These are phyloP conservation scores for Delitschia confertaspora DNA, from an alignment of 495 filamentous ascomycete genomes.

Conservation along the genomic window DNA sequence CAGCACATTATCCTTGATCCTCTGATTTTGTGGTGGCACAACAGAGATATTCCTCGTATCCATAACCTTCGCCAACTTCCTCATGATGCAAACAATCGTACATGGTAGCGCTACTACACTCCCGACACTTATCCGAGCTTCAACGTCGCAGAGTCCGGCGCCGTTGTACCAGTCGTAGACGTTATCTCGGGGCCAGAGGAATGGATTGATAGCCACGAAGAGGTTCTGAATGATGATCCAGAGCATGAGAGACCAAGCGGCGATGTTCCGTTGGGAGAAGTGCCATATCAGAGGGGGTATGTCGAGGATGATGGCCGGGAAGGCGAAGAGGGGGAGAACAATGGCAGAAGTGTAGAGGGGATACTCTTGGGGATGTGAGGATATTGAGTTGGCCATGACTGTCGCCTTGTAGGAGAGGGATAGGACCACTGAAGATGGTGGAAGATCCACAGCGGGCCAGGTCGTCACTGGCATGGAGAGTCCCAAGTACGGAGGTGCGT, in stretches of 20 bases:
- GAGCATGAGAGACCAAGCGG: slow-evolving; percentile 52
- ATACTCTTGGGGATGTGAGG: neutral
- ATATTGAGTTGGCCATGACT: neutral
- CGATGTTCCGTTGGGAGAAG: slow-evolving; percentile 51
- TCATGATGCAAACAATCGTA: slow-evolving; percentile 57
- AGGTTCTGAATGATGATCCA: slow-evolving; percentile 59
- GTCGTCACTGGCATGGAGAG: too few relatives aligned
- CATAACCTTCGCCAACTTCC: slow-evolving; percentile 58
- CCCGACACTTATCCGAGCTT: slow-evolving; percentile 60
- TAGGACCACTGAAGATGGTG: neutral
- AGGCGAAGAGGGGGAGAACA: slow-evolving; percentile 42
- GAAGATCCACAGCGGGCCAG: too few relatives aligned
- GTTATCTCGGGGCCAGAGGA: slow-evolving; percentile 74
- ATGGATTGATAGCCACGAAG: slow-evolving; percentile 62
- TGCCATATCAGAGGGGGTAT: slow-evolving; percentile 50
- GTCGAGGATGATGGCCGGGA: slow-evolving; percentile 48
- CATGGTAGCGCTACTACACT: slow-evolving; percentile 56
- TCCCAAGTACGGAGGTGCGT: too few relatives aligned
- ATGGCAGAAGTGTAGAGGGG: slow-evolving; percentile 19
- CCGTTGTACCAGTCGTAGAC: slow-evolving; percentile 62
- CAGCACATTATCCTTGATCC: slow-evolving; percentile 44
- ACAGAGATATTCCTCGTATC: slow-evolving; percentile 56
- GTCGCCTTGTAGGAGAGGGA: neutral
- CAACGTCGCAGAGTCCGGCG: slow-evolving; percentile 69
- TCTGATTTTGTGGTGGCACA: slow-evolving; percentile 44